Evolutionary conservation across 2,329 filamentous ascomycete genomes (phyloP), one percentile per base, ranked within the genome.

Genomic region (Nemania serpens): DNA sequence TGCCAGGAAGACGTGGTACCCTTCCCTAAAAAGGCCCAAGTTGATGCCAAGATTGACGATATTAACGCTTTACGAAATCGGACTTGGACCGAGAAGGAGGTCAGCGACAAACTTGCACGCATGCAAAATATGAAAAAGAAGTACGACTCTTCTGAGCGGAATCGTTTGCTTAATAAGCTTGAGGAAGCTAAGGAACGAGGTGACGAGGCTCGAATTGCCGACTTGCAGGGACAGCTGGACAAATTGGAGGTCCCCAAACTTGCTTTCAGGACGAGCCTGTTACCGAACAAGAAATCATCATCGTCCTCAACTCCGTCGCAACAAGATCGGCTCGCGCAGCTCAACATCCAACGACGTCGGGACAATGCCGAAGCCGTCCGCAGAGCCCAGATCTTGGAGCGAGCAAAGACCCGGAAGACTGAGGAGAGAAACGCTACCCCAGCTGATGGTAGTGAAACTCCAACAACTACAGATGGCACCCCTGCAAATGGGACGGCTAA

Each of bases 281-380:
- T 81, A 36, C 73, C 79, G 25, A 72, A 75, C 33, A 88, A 86
- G 70, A 83, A 84, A 65, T 79, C 82, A 25, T 70, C 82, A 29
- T 70, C 78, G 61, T 73, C 75, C n/a, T 73, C 79, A 46, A 76
- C 82, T 9, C 80, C 83, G 36, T 81, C 81, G 11, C 90, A 96
- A 74, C 91, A 94, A 74, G 91, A 96, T 66, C 88, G 91, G 29
- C 83, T 98, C 22, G 91, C 91, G 0, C 85, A 90, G 70, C 82
- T 97, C 66, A 99, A 99, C 76, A 82, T 86, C 29, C 87, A 90
- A 71, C 97, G 97, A 76, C 88, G 94, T 63, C 87, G 88, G 60
- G 84, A 88, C 68, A 97, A 97, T 71, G 84, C 86, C n/a, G 91
- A 97, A 73, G 88, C 91, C 49, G 90, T 98, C n/a, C 91, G 94